Evolutionary conservation across 768 basidiomycete species (phyloP).

Genomic region (Tricholoma sp.): DNA sequence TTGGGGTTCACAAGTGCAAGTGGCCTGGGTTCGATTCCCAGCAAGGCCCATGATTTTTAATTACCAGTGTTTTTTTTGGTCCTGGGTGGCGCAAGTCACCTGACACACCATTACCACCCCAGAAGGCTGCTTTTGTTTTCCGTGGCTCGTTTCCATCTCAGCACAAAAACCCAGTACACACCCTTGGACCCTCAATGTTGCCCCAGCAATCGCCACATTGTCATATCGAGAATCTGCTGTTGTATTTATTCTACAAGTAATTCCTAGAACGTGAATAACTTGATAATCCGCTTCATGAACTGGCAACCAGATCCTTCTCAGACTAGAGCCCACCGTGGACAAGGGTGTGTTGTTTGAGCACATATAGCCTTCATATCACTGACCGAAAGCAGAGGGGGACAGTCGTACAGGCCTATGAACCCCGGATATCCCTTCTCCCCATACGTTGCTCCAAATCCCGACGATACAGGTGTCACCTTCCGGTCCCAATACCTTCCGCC

Average conservation of each 20-base stretch:
- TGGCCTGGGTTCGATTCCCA: conserved; percentile 46
- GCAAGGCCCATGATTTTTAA: too few species aligned
- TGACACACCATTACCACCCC: too few species aligned
- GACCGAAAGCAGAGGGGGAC: neutral
- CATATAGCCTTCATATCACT: neutral
- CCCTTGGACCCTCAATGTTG: too few species aligned
- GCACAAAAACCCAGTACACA: neutral
- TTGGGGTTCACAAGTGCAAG: conserved; percentile 36
- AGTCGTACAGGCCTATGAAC: too few species aligned
- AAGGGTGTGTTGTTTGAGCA: neutral
- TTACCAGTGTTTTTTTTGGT: too few species aligned
- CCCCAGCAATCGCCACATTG: too few species aligned
- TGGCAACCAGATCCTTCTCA: neutral
- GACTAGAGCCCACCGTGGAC: too few species aligned
- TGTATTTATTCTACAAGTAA: neutral
- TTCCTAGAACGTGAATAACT: too few species aligned
- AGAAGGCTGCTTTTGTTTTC: neutral
- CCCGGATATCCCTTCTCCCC: neutral
- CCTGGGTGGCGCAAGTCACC: too few species aligned
- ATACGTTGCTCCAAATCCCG: neutral
- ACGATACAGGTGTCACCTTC: neutral
- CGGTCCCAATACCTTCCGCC: neutral
- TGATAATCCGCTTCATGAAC: neutral
- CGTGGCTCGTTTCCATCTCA: neutral
- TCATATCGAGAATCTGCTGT: too few species aligned